A percentile compares a stretch with the other conserved stretches of the same genome.
Conservation (phyloP, 2,329 filamentous ascomycete species). For the Xylaria sp. region DNA sequence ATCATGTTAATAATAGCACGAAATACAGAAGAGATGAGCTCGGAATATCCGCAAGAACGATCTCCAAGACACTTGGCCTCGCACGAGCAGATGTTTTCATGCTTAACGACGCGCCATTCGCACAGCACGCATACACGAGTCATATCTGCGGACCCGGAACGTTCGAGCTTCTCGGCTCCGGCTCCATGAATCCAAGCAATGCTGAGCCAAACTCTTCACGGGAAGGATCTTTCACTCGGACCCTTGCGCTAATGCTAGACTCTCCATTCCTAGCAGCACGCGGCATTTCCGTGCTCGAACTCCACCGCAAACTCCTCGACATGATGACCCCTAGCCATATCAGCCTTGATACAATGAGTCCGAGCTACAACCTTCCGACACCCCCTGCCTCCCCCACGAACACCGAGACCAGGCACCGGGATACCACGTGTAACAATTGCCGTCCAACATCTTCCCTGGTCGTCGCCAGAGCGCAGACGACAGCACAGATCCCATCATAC, state of each 20-base stretch:
- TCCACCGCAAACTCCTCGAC: conserved; percentile 34
- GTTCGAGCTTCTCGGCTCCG: conserved; percentile 34
- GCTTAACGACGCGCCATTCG: conserved; percentile 34
- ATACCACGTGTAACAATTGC: neutral
- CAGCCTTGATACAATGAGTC: neutral
- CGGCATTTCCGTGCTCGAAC: conserved; percentile 26
- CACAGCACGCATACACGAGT: conserved; percentile 24
- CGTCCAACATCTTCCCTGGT: neutral
- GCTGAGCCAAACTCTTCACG: neutral
- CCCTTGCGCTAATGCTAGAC: conserved; percentile 29
- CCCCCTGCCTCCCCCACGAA: neutral
- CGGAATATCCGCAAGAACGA: conserved; percentile 23
- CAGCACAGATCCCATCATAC: neutral
- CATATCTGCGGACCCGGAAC: conserved; percentile 22
- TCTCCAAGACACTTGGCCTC: conserved; percentile 18
- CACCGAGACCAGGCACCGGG: neutral
- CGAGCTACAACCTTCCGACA: neutral
- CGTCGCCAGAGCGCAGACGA: neutral
- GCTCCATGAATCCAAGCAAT: conserved; percentile 12
- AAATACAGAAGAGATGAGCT: conserved; percentile 22
- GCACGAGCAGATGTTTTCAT: conserved; percentile 32
- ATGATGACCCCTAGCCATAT: neutral
- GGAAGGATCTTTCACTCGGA: conserved; percentile 31
- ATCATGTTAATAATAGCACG: neutral
- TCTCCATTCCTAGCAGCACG: conserved; percentile 21